Conservation (phyloP, 441 rosid genomes). For the Hura crepitans region DNA sequence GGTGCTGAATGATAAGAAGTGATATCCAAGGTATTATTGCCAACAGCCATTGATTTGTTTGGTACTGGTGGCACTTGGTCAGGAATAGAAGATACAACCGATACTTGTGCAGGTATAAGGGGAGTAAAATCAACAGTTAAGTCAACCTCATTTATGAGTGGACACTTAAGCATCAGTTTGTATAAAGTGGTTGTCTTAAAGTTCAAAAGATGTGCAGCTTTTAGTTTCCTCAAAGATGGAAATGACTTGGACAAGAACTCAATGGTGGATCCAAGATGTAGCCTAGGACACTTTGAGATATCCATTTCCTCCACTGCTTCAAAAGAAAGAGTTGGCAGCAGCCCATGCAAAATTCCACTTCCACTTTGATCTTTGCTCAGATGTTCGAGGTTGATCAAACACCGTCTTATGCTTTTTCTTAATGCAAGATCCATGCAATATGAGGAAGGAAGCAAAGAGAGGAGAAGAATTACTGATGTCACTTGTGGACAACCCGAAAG, state of each 20-base stretch:
- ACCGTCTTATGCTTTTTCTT: conserved; percentile 32
- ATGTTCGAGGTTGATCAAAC: conserved; percentile 31
- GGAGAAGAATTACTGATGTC: conserved; percentile 43
- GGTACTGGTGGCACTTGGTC: conserved; percentile 24
- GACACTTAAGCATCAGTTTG: conserved; percentile 44
- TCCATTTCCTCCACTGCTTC: conserved; percentile 55
- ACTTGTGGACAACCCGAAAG: conserved; percentile 68
- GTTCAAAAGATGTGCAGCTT: conserved; percentile 68
- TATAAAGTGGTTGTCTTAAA: conserved; percentile 38
- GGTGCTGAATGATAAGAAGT: conserved; percentile 28
- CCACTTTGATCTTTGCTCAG: conserved; percentile 30
- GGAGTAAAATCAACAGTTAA: conserved; percentile 61
- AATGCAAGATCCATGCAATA: conserved; percentile 26
- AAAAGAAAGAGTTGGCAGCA: conserved; percentile 41
- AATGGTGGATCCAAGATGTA: conserved; percentile 46
- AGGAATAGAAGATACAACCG: conserved; percentile 43
- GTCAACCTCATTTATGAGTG: conserved; percentile 54
- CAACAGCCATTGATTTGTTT: conserved; percentile 25
- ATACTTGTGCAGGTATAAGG: conserved; percentile 38
- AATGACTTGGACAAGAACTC: conserved; percentile 60
- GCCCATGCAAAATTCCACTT: conserved; percentile 22
- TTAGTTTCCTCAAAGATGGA: conserved; percentile 61
- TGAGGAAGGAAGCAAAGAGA: conserved; percentile 47
- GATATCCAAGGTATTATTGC: conserved; percentile 22
- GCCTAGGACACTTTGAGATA: conserved; percentile 62